Evolutionary conservation across 305 asterid species (phyloP).

Genomic region (Solanum chacoense): DNA sequence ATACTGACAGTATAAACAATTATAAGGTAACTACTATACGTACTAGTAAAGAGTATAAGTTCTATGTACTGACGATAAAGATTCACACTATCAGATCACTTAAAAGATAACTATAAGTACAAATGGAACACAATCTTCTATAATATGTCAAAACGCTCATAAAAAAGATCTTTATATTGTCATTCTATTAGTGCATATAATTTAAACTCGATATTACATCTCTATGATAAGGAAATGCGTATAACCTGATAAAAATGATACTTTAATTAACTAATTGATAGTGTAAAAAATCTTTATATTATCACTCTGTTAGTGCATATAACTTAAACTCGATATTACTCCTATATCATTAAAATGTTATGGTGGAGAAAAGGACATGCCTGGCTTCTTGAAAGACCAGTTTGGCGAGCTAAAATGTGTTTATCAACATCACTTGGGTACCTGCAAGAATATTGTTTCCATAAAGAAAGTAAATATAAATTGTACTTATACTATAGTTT

Average conservation of each 20-base stretch:
- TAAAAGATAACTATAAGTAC: background rate
- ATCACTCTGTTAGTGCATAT: background rate
- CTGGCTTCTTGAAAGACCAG: constrained; percentile 99
- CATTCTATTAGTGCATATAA: background rate
- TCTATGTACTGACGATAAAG: background rate
- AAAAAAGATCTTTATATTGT: background rate
- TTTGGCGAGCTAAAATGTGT: constrained; percentile 92
- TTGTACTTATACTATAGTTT: background rate
- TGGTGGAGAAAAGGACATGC: constrained; percentile 41
- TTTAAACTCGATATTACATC: background rate
- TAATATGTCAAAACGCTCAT: background rate
- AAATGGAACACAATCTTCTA: background rate
- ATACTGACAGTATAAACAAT: background rate
- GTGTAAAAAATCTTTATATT: background rate
- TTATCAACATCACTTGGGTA: constrained; percentile 97
- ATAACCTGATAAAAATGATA: background rate
- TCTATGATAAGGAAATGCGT: background rate
- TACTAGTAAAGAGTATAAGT: background rate
- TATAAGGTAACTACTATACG: background rate
- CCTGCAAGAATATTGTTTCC: constrained; percentile 32
- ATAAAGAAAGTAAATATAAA: background rate
- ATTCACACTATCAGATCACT: background rate
- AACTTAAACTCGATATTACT: background rate
- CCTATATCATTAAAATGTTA: background rate
- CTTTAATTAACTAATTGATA: background rate